Conservation (phyloP, 2,329 filamentous ascomycete genomes). For the Thelonectria olida region DNA sequence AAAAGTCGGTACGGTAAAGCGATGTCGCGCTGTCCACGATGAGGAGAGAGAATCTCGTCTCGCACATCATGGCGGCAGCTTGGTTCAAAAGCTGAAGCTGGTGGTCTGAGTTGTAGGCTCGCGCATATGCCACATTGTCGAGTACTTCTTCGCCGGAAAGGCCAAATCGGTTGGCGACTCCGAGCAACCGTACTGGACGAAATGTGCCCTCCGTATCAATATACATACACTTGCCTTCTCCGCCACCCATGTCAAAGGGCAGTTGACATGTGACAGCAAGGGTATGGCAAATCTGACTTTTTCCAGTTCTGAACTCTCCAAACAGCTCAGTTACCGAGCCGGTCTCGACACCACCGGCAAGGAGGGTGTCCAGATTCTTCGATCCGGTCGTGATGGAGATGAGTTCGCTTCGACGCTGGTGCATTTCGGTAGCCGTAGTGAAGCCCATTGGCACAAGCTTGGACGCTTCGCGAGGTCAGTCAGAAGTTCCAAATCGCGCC, state of each 20-base stretch:
- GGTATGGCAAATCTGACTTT: conserved; percentile 98
- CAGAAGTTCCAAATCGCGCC: neutral
- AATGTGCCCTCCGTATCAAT: conserved; percentile 99
- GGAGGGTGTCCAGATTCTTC: conserved; percentile 93
- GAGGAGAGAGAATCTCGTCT: conserved; percentile 94
- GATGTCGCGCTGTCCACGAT: conserved; percentile 96
- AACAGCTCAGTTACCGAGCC: conserved; percentile 98
- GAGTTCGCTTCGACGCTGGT: conserved; percentile 92
- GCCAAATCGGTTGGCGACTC: conserved; percentile 93
- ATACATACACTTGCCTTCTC: conserved; percentile 97
- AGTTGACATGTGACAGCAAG: conserved; percentile 98
- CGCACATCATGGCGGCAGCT: conserved; percentile 98
- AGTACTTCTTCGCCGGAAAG: conserved; percentile 96
- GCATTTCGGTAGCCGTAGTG: conserved; percentile 99
- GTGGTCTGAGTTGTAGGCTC: conserved; percentile 98
- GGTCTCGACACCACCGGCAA: conserved; percentile 95
- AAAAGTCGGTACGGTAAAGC: conserved; percentile 95
- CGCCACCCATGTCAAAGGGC: conserved; percentile 98
- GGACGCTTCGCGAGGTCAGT: conserved; percentile 68
- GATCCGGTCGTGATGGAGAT: conserved; percentile 98
- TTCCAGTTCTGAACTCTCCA: conserved; percentile 96
- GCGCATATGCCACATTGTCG: conserved; percentile 97
- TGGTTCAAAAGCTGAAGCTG: conserved; percentile 95
- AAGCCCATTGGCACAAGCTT: conserved; percentile 99
- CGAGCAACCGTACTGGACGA: conserved; percentile 86